Base-by-base conservation (phyloP, 78 protist species). In the Dictyostelium citrinum region DNA sequence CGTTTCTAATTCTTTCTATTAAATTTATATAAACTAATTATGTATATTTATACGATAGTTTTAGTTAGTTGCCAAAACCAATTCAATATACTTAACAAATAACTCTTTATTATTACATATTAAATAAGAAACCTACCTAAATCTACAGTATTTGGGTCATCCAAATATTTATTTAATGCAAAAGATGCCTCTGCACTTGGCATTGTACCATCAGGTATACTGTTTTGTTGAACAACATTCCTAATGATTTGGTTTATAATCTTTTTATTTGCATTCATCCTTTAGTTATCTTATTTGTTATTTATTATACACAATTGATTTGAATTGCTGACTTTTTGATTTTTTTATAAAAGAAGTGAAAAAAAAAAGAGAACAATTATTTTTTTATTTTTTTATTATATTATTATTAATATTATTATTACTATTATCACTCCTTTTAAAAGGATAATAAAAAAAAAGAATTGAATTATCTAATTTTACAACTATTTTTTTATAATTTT, bases 161-260 rank as follows among this genome's bases (percentile, higher is more conserved):
- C 92, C 46, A 86, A 86, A 60, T 86, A 86, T 77, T 58, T 86
- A 24, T 77, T 86, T 24, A 86, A 37, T 61, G 41, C 70, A 39
- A 86, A 86, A 20, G 64, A 75, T 17, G 92, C 83, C 20, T 86
- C 92, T 37, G 83, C 49, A 3, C 79, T 60, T 12, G 92, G 92
- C 72, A 86, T 86, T 1, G 92, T 86, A 20, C 92, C 92, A 77
- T 86, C 92, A 9, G 92, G 92, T n/a, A 86, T 77, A 64, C 84
- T 77, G n/a, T 86, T 86, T 61, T 77, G 84, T 64, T 86, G 92
- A 27, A 86, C 92, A 29, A 86, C 92, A 77, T 86, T 86, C 72
- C 92, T 51, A 77, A 86, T 86, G 43, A 86, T 86, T 39, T 86
- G 92, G 64, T 86, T 86, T 7, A 86, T 81, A 77, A 76, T 76